Base-by-base conservation (phyloP, 148 eudicot genomes). In the Dysphania ambrosioides region DNA sequence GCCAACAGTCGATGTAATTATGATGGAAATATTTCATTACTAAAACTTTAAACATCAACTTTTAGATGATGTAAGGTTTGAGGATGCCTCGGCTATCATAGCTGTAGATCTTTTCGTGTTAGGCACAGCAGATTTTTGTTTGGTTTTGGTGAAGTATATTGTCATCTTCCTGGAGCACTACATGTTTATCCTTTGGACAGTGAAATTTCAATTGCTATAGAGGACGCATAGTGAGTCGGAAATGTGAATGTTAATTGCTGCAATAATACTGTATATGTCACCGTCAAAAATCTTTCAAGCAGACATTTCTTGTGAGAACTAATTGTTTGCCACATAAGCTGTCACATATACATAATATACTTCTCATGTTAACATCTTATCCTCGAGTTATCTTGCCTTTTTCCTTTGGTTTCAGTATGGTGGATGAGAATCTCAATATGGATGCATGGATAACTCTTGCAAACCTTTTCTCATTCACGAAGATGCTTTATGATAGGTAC, bases 11-110 rank as follows among this genome's bases (percentile, higher is more conserved):
- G 67, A 19, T 21, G 18, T 34, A 26, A 63, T 24, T 3, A 18
- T 31, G n/a, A 32, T 63, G 24, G 67, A 9, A 21, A 35, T 65
- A 31, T 24, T n/a, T n/a, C n/a, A n/a, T n/a, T n/a, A n/a, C 38
- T 36, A 65, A 63, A 29, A 27, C 64, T 60, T 11, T 10, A 63
- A 63, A 63, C 67, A 34, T 65, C 19, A 65, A 35, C 68, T 65
- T 26, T 65, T 32, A 19, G 68, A 13, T 11, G 42, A 38, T n/a
- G 24, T 64, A 2, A 26, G 32, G 35, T 63, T 63, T 63, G 67
- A 64, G 26, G 13, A 34, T 64, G 44, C 36, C 68, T 36, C 68
- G 10, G 29, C n/a, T 40, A 7, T 32, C 13, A 1, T 31, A 6
- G 38, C 23, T 32, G 41, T 29, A 18, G 31, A 34, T 65, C n/a